A percentile compares a stretch with the other conserved stretches of the same genome.
Evolutionary conservation across 345 rosid genomes (phyloP).

Genomic region (Microcos paniculata): DNA sequence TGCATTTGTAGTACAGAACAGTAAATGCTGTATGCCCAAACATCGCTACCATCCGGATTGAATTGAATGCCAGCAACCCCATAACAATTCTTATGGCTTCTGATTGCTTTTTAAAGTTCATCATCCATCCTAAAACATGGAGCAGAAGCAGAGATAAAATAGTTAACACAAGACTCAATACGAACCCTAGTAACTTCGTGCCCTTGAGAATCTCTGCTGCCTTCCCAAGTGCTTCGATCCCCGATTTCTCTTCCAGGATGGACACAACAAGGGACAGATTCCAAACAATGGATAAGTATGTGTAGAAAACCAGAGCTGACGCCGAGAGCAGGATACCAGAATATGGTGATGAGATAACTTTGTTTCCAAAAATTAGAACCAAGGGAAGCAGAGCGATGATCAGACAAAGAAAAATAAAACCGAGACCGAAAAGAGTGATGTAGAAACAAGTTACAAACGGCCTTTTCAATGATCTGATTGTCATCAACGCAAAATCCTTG

Average conservation of each 20-base stretch:
- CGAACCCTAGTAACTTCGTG: conserved; percentile 40
- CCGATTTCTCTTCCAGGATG: conserved; percentile 47
- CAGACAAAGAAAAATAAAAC: conserved; percentile 32
- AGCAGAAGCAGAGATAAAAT: conserved; percentile 14
- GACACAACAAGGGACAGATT: conserved; percentile 51
- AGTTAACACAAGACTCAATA: conserved; percentile 37
- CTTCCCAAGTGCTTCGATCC: conserved; percentile 57
- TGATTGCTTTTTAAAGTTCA: neutral
- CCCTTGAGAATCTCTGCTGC: conserved; percentile 56
- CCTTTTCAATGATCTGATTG: conserved; percentile 34
- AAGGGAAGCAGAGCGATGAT: conserved; percentile 22
- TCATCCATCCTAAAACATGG: conserved; percentile 10
- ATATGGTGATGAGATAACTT: neutral
- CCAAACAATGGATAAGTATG: conserved; percentile 50
- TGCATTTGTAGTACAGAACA: conserved; percentile 45
- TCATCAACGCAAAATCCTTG: conserved; percentile 26
- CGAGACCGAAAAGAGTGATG: conserved; percentile 30
- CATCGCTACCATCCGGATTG: conserved; percentile 28
- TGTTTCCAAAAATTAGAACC: neutral
- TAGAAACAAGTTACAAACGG: conserved; percentile 45
- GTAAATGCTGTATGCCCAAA: conserved; percentile 39
- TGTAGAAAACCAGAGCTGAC: conserved; percentile 22
- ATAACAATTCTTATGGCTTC: neutral
- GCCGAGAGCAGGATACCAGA: neutral
- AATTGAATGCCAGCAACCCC: conserved; percentile 30